Conservation (phyloP, 2,329 filamentous ascomycete genomes). For the Monilinia vaccinii-corymbosi region DNA sequence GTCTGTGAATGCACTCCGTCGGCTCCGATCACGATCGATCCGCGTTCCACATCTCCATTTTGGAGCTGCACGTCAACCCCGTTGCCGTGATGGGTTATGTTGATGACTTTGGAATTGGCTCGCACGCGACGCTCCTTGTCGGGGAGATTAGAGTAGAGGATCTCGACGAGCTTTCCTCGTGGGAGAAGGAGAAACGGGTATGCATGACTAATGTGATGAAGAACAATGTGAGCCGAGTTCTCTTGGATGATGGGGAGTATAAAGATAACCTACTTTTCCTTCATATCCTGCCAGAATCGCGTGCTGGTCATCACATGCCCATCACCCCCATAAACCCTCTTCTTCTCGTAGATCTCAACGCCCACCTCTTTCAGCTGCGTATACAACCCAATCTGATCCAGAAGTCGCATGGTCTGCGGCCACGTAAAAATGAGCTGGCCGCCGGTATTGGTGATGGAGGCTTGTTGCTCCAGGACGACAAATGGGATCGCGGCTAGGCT, state of each 20-base stretch:
- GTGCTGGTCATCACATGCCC: background rate
- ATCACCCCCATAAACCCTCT: background rate
- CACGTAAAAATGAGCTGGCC: background rate
- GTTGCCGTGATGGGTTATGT: background rate
- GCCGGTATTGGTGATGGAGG: background rate
- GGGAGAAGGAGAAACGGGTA: background rate
- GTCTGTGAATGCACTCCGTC: background rate
- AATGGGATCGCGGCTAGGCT: background rate
- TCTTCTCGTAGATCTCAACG: background rate
- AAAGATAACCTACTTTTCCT: background rate
- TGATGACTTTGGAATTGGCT: background rate
- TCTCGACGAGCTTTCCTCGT: background rate
- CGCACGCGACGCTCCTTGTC: background rate
- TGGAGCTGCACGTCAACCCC: background rate
- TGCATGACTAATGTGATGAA: background rate
- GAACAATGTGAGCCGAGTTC: too few species aligned
- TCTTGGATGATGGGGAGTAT: too few species aligned
- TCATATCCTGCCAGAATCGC: background rate
- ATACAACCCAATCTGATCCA: background rate
- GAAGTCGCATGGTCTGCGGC: background rate
- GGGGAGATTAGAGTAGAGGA: background rate
- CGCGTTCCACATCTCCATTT: conserved; percentile 25
- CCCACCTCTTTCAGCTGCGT: background rate
- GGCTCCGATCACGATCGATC: background rate
- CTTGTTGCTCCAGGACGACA: background rate